Base-by-base conservation (phyloP, 805 yeast genomes). In the Zygosaccharomyces pseudorouxii region DNA sequence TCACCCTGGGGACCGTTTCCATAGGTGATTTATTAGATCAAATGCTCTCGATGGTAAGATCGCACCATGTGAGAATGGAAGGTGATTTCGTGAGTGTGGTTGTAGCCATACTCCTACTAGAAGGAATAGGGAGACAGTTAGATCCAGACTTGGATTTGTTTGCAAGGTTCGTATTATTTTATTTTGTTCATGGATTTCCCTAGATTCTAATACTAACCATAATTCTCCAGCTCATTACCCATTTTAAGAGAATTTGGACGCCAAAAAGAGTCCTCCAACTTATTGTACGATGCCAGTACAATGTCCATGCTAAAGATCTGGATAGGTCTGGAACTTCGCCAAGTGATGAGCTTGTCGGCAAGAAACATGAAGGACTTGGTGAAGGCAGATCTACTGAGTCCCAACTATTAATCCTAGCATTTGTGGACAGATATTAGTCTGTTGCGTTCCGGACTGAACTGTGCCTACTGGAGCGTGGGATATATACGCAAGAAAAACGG, bases 11-110 rank as follows among this genome's bases (percentile, higher is more conserved):
- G 0, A 86, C 89, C 41, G 84, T 93, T 11, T 86, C 92, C 31
- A 87, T 93, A 53, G 97, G 98, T 3, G 97, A 90, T 59, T 71
- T 93, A 49, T 72, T 93, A 49, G 93, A 89, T 56, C 85, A 82
- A 60, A 90, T 92, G 75, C 74, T 93, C 50, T 74, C 82, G 3
- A 89, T 93, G 97, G 98, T 93, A 16, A 74, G 98, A 52, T 72
- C 74, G 9, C 99, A 93, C 66, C 99, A 93, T 67, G 99, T 93
- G 19, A 77, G 97, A 62, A 86, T 93, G 96, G 99, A 93, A 63
- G 95, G 96, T 5, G 99, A 93, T 67, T 93, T 93, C 62, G 82
- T 93, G 38, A 89, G 96, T 27, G 96, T 93, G 20, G 85, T 93
- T n/a, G 89, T 93, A 28, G 96, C 98, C 1, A 89, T 93, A 20